These are phyloP conservation scores for Omphalea diandra DNA, from an alignment of 441 rosid genomes.

Conservation along the genomic window DNA sequence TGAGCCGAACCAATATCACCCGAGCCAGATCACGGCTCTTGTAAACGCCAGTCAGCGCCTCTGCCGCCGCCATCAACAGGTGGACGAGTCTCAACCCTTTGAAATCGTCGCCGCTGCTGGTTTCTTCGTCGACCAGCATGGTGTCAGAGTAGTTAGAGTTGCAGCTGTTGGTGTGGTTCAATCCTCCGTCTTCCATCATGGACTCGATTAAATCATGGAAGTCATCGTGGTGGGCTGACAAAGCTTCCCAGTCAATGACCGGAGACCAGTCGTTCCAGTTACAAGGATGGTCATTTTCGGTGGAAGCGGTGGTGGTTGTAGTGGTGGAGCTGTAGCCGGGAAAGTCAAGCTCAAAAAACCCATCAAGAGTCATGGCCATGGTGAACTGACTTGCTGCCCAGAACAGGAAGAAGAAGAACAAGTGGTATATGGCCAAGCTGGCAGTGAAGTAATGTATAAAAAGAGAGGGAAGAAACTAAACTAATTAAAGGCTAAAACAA, in stretches of 20 bases:
- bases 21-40: slow-evolving; percentile 68
- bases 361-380: slow-evolving; percentile 59
- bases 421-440: neutral
- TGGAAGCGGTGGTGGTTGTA: slow-evolving; percentile 36
- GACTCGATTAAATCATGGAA: slow-evolving; percentile 65
- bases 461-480: too few relatives aligned
- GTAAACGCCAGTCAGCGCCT: slow-evolving; percentile 60
- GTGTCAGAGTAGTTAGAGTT: slow-evolving; percentile 31
- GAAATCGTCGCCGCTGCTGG: slow-evolving; percentile 38
- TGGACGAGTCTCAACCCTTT: slow-evolving; percentile 82
- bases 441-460: neutral
- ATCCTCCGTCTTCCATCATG: slow-evolving; percentile 44
- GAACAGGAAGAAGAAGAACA: too few relatives aligned
- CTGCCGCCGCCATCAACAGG: slow-evolving; percentile 82
- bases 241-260: slow-evolving; percentile 61
- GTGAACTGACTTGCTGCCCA: slow-evolving; percentile 14
- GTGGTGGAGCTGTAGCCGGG: slow-evolving; percentile 40
- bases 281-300: slow-evolving; percentile 36
- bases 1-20: slow-evolving; percentile 91
- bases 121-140: slow-evolving; percentile 37
- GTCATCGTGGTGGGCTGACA: slow-evolving; percentile 44
- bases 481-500: too few relatives aligned
- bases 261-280: slow-evolving; percentile 65
- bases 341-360: slow-evolving; percentile 37
- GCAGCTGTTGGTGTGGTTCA: slow-evolving; percentile 7